Evolutionary conservation across 768 basidiomycete species (phyloP), one percentile per base, ranked within the genome.

Genomic region (Neoboletus brunneissimus): DNA sequence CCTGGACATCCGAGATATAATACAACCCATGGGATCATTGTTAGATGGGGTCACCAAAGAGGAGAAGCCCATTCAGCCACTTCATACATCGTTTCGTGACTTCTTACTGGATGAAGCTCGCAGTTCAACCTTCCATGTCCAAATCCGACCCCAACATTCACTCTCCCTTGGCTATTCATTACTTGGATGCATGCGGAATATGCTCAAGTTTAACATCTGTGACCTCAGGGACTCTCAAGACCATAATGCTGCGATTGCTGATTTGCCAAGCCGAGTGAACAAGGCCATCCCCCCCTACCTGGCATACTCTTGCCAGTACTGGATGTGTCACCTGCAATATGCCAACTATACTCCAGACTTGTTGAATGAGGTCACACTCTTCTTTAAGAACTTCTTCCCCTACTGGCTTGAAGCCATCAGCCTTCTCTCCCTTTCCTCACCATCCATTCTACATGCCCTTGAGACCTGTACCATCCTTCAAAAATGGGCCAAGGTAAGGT

Each of bases 331-430:
- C 11, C 11, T 41, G 40, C 40, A 18, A 6, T 0, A 41, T 22
- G 5, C 20, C 20, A 12, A 41, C n/a, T 61, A 54, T 43, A 63
- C 61, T 27, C 20, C 52, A 0, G 57, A 57, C 10, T 46, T 70
- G 5, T 55, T 60, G 22, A 51, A 52, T 5, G 48, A 62, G 4
- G 25, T 69, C 12, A 59, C 53, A 4, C 34, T 48, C 3, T 68
- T 75, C 50, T 53, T 67, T 20, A 46, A 67, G 40, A 25, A 52
- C 0, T 59, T 60, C 16, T 61, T 77, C 4, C 61, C 77, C 5
- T 75, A 66, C 51, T 77, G 76, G 76, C 51, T 77, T 16, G 77
- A 77, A 49, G 71, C 66, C 6, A 60, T 78, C 18, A 60, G 66
- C 27, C 57, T 67, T 13, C 55, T 60, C 27, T 59, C 60, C 32